Evolutionary conservation across 192 early-diverging fungal genomes (phyloP), one percentile per base, ranked within the genome.

Genomic region (Coemansia sp.): DNA sequence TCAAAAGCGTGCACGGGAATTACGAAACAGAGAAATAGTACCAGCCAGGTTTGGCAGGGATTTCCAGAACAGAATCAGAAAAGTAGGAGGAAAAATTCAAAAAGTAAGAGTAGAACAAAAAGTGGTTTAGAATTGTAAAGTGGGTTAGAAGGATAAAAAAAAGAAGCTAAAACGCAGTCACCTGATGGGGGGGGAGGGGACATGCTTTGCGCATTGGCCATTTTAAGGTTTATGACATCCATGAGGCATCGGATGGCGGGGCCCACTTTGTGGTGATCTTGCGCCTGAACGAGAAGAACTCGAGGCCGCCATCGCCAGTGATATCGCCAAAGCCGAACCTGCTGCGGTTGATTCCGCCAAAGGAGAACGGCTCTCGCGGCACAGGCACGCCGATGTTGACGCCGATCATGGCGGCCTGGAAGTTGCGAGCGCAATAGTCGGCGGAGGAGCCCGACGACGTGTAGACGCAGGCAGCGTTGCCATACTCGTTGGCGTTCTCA

Each of bases 231-330:
- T 25, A 52, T 69, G 82, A 52, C 80, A 88, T 82, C 87, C 87
- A 88, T 9, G 84, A 84, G 9, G 76, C 73, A 45, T 88, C 87
- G 14, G 56, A 65, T 15, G 89, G 84, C 42, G 75, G 79, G 5
- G 80, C 81, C 91, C 91, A 93, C 61, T 91, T 91, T 22, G 89
- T 93, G 17, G 91, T 93, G 14, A 90, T 77, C 74, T 93, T 93
- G 60, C 84, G 83, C 40, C 82, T 76, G 59, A 74, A 79, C 20
- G 89, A 90, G 66, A 92, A 93, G 69, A 93, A 92, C 65, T 91
- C 87, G 35, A 92, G 82, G 9, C 85, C 88, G 2, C 80, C 88
- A 38, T 89, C 88, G 33, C 88, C 88, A 6, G 90, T 92, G 43
- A 93, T 93, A 59, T 92, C 90, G 36, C 73, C 70, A 61, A 84